Evolutionary conservation across 2,329 filamentous ascomycete species (phyloP).

Genomic region (Trichoderma sp.): DNA sequence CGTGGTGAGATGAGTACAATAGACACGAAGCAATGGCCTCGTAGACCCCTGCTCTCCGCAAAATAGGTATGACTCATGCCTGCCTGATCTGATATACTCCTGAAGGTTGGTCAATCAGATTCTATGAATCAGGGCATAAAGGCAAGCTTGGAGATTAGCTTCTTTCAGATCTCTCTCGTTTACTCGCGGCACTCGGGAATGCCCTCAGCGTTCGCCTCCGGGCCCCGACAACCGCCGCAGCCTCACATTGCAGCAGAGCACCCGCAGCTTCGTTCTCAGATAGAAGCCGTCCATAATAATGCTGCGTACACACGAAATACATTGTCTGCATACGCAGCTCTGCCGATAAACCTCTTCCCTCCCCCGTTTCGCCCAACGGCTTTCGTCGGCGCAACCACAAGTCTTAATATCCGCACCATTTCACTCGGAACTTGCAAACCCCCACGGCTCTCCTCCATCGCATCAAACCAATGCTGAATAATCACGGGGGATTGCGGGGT

Average conservation of each 20-base stretch:
- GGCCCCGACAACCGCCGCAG: background rate
- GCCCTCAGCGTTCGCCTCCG: background rate
- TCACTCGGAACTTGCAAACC: background rate
- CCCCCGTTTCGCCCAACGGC: background rate
- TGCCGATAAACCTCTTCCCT: background rate
- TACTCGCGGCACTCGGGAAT: background rate
- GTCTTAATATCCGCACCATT: background rate
- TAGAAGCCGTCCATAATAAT: too few species aligned
- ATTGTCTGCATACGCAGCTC: background rate
- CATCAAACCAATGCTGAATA: background rate
- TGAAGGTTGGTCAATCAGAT: too few species aligned
- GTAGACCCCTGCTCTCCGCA: background rate
- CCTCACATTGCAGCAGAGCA: background rate
- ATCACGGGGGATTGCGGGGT: background rate
- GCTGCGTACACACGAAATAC: background rate
- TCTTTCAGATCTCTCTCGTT: background rate
- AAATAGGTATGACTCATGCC: too few species aligned
- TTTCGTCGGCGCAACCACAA: slow-evolving; percentile 7
- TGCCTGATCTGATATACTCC: too few species aligned
- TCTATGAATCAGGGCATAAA: too few species aligned
- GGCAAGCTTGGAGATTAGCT: background rate
- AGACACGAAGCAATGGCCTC: background rate
- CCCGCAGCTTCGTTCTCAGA: background rate
- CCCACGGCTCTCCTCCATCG: background rate
- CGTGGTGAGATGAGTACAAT: background rate